phyloP scores from a whole-genome alignment of 31 red algal species.

The Pterothamnion heteromorphum region DNA sequence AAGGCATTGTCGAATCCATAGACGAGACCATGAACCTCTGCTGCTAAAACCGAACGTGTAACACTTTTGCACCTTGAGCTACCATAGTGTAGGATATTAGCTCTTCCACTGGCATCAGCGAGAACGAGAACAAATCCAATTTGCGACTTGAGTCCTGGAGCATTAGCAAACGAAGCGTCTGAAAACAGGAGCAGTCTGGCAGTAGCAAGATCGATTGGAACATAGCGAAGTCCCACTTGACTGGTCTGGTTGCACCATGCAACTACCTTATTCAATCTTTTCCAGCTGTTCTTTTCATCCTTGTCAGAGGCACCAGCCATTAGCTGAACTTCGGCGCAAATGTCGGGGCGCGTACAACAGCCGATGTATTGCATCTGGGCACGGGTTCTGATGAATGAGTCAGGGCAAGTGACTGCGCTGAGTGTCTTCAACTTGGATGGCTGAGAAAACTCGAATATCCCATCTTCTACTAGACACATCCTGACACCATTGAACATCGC shows the following conservation, averaged over 20 bases:
- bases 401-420: not conserved
- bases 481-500: conserved; percentile 16
- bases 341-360: not conserved
- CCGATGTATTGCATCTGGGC: not conserved
- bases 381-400: not conserved
- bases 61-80: conserved; percentile 17
- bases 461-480: not conserved
- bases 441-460: not conserved
- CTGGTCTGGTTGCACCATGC: not conserved
- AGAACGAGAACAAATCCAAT: not conserved
- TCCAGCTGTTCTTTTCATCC: not conserved
- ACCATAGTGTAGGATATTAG: conserved; percentile 37
- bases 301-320: not conserved
- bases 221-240: not conserved
- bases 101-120: not conserved
- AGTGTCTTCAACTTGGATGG: not conserved
- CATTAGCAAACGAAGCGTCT: conserved; percentile 25
- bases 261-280: not conserved
- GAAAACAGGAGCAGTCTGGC: not conserved
- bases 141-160: not conserved
- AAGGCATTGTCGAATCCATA: conserved; percentile 42
- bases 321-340: conserved; percentile 26
- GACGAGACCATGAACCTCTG: not conserved
- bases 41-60: conserved; percentile 28
- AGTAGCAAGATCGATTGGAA: not conserved